Base-by-base conservation (phyloP, 1,284 basidiomycete genomes). In the Peniophora sp. region DNA sequence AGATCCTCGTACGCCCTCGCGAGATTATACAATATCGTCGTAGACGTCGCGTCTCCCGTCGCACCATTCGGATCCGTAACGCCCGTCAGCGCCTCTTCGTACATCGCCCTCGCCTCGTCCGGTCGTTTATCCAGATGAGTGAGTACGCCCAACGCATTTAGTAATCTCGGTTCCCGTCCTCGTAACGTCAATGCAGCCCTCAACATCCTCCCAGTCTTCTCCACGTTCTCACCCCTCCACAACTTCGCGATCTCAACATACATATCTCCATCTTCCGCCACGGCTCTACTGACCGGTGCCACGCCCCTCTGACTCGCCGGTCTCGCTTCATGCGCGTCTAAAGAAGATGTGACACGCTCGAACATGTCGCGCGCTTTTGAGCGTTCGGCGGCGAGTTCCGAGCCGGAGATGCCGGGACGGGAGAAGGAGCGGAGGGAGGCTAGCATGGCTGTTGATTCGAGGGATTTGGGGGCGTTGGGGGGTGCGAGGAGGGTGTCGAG, bases 361-460 rank as follows among this genome's bases (percentile, higher is more conserved):
- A 90, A 92, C 6, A 93, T 74, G 50, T 90, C 85, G 23, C 89
- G 81, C 0, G 94, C 92, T 46, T 79, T 81, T 2, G 69, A 61
- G 52, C 81, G 83, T 60, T 96, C 93, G 50, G 81, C 76, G 1
- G 78, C 72, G 45, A 84, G 68, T 54, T 95, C 92, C 6, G 83
- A 73, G 46, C 76, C 77, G 0, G 86, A 86, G 45, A 93, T 78
- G 50, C 89, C 91, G 0, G 85, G 83, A 48, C 89, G 82, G 6
- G 86, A 82, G 61, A 83, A 81, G 0, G 89, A 83, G 38, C 91
- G 81, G 8, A 97, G 78, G 1, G 91, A 90, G 2, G 93, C 93
- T 43, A 97, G 82, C 66, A 94, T 84, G n/a, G 88, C 85, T 11
- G 81, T 84, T 2, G 91, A 92, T 69, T 96, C 92, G 10, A 88